Evolutionary conservation across 352 stramenopile species (phyloP).

Genomic region (Phytophthora parvispora): DNA sequence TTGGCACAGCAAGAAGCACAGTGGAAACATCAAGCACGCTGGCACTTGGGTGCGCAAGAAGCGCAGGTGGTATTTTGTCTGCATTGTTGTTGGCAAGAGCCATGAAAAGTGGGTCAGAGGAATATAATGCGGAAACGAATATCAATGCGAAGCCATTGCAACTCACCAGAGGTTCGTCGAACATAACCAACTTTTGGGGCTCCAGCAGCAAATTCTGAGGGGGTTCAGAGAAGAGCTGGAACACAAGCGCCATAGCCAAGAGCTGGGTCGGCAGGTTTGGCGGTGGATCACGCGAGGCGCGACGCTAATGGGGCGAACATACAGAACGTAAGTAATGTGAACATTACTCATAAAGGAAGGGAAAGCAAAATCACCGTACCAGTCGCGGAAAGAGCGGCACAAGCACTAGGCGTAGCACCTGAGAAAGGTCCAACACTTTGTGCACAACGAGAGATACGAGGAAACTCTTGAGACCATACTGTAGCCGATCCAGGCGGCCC

Average conservation of each 20-base stretch:
- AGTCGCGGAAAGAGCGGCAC: constrained; percentile 85
- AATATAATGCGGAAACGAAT: neutral
- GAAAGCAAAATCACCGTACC: constrained; percentile 34
- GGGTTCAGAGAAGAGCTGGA: constrained; percentile 87
- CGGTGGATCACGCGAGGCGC: constrained; percentile 75
- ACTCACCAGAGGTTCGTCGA: constrained; percentile 89
- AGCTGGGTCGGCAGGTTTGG: constrained; percentile 86
- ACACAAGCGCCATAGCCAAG: constrained; percentile 86
- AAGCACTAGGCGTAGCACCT: constrained; percentile 87
- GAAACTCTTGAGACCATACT: constrained; percentile 91
- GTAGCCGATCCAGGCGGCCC: constrained; percentile 81
- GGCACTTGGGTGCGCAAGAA: constrained; percentile 87
- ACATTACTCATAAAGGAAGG: neutral
- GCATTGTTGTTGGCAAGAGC: constrained; percentile 20
- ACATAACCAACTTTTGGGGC: constrained; percentile 83
- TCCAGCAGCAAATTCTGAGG: constrained; percentile 85
- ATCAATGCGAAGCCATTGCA: constrained; percentile 6
- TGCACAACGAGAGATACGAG: constrained; percentile 85
- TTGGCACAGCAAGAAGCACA: constrained; percentile 88
- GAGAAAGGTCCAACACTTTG: constrained; percentile 87
- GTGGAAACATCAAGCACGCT: constrained; percentile 83
- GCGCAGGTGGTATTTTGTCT: constrained; percentile 90
- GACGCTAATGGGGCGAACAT: constrained; percentile 46
- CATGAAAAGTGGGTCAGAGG: neutral
- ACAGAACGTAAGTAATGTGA: neutral